Evolutionary conservation across 164 flowering plant genomes (phyloP), one percentile per base, ranked within the genome.

Genomic region (Tinospora cordifolia): DNA sequence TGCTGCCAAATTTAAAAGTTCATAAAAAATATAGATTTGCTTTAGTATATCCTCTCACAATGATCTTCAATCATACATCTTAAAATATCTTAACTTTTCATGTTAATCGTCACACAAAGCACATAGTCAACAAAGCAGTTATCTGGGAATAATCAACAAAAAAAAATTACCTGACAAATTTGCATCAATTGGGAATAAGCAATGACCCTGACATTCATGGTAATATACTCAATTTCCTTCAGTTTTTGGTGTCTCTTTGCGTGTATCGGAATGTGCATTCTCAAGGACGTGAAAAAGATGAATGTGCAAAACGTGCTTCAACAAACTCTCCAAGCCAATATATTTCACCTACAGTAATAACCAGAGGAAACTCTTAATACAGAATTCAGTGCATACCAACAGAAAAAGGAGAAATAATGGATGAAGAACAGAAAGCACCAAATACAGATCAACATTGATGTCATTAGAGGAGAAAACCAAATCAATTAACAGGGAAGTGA

Each of bases 161-260:
- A 49, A 22, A 72, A 5, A 69, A 34, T 71, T 72, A 89, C 94
- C 90, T 89, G 94, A 75, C 95, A 85, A 83, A 87, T 80, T 87
- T 84, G 86, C 83, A 88, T 85, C 73, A 81, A 68, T 78, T 87
- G 90, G 75, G 82, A 82, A 69, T 80, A 81, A 15, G 86, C 87
- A 79, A 85, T 73, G 47, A 83, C 69, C 72, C 84, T 83, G 70
- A 87, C 77, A 60, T 76, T 85, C 94, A 89, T 90, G 62, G 78
- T 89, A 85, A 82, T 80, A 51, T 78, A 75, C 46, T 82, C 87
- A 64, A 79, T 80, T 71, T 81, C 85, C 75, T 87, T 87, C 46
- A 81, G 81, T 40, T 81, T 81, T 74, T 72, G 78, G 72, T 79
- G 72, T 82, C 85, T 85, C 80, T 81, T 87, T 65, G 67, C 69